Percentiles rank a stretch among this genome's conserved stretches.
Conservation (phyloP, 2,329 filamentous ascomycete species). For the Xylaria sp. region DNA sequence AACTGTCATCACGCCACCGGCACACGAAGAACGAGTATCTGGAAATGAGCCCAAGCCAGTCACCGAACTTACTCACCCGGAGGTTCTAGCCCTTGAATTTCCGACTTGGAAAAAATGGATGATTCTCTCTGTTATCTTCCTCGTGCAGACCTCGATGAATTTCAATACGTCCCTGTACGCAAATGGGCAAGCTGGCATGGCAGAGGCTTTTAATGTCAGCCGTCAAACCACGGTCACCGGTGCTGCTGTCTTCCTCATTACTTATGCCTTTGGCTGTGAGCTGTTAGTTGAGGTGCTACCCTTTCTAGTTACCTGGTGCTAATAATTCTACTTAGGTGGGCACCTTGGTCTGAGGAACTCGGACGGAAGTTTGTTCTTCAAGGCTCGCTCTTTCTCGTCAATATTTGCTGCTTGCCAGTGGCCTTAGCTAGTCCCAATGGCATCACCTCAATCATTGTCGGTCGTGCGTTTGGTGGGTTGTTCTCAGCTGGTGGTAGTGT, state of each 20-base stretch:
- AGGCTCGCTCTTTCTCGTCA: conserved; percentile 62
- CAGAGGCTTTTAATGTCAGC: conserved; percentile 58
- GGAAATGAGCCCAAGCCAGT: conserved; percentile 44
- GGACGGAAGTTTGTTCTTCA: conserved; percentile 64
- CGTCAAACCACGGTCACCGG: conserved; percentile 59
- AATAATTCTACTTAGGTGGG: conserved; percentile 61
- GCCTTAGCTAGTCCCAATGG: conserved; percentile 53
- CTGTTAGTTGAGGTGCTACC: conserved; percentile 54
- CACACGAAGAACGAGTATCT: conserved; percentile 1
- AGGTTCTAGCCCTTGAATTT: conserved; percentile 58
- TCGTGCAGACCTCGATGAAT: conserved; percentile 67
- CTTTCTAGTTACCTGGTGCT: conserved; percentile 22
- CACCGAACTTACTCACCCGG: conserved; percentile 61
- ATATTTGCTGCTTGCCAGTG: conserved; percentile 63
- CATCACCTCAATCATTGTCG: conserved; percentile 56
- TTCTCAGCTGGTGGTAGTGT: conserved; percentile 73
- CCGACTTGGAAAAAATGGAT: conserved; percentile 63
- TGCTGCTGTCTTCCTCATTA: conserved; percentile 62
- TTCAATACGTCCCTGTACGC: conserved; percentile 65
- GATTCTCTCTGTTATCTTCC: conserved; percentile 62
- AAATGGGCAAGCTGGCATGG: conserved; percentile 60
- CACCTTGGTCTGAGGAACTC: conserved; percentile 65
- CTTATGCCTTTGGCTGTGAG: conserved; percentile 67
- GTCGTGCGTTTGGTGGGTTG: conserved; percentile 61
- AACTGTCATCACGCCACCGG: conserved; percentile 8